Percentiles rank a stretch among this genome's conserved stretches.
phyloP scores from a whole-genome alignment of 331 rosid genomes.

The Stylosanthes scabra region DNA sequence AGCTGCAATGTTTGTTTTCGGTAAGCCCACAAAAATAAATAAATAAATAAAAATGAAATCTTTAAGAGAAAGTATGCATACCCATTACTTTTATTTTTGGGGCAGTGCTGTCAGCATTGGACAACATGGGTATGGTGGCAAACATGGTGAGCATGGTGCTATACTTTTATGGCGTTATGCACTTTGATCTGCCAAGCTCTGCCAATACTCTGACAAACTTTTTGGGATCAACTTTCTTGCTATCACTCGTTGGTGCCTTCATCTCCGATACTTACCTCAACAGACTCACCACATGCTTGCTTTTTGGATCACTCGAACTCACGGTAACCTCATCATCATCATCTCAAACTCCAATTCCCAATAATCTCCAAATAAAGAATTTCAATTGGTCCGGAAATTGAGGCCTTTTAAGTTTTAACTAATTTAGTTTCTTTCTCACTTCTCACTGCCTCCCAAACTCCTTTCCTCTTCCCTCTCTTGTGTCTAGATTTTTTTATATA shows the following conservation, averaged over 20 bases:
- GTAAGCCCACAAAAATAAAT: constrained; percentile 37
- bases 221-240: constrained; percentile 76
- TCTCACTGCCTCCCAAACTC: too few species aligned
- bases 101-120: constrained; percentile 51
- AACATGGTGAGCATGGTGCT: constrained; percentile 82
- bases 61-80: too few species aligned
- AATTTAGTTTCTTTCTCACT: not conserved
- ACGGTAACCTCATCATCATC: constrained; percentile 46
- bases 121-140: constrained; percentile 84
- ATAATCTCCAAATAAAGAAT: constrained; percentile 16
- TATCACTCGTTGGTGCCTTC: constrained; percentile 72
- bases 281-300: constrained; percentile 62
- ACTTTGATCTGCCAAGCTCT: constrained; percentile 65
- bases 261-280: constrained; percentile 71
- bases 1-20: constrained; percentile 73
- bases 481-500: too few species aligned
- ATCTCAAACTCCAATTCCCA: constrained; percentile 37
- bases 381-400: not conserved
- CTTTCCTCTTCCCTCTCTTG: too few species aligned
- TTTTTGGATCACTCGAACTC: constrained; percentile 73
- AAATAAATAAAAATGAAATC: too few species aligned
- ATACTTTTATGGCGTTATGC: constrained; percentile 71
- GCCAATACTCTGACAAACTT: constrained; percentile 85
- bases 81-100: too few species aligned
- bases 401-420: not conserved